Evolutionary conservation across 1,139 yeast genomes (phyloP), one percentile per base, ranked within the genome.

Genomic region (Suhomyces anneliseae): DNA sequence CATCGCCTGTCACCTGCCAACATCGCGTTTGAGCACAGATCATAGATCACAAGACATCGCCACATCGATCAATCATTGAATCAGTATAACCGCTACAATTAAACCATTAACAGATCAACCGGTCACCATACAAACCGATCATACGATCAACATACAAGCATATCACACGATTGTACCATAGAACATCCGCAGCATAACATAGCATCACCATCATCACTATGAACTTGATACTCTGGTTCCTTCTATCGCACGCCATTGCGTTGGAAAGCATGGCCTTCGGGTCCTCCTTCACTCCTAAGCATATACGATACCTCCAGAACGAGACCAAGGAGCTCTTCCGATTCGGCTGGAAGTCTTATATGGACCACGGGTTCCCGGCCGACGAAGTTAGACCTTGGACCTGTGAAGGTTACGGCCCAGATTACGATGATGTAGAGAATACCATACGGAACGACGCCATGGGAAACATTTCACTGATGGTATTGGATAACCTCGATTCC

Each of bases 331-430:
- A 64, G 2, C 69, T 90, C 44, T 89, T 90, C 57, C 66, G 80
- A 48, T 95, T 88, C 66, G 95, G 88, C 0, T 88, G 95, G 87
- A 60, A 72, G 44, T 76, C 83, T n/a, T 92, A 92, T 61, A 72
- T 87, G 70, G 64, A 68, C 1, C 59, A 76, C 58, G 97, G 90
- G 1, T 90, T 81, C 58, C 98, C 98, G 0, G 79, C 72, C 27
- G 98, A 92, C 64, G 97, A 90, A 60, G 81, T 92, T 7, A 68
- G 77, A 38, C 97, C 98, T 0, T 60, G 88, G 5, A 64, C 85
- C 0, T 92, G 98, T 61, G 66, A 64, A 27, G 87, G 92, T 0
- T 79, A 82, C 46, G 86, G 85, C 1, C 82, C 90, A 7, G 89
- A 88, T 59, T 72, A 65, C 46, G 62, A 65, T 0, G 75, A 87